These are phyloP conservation scores for Zea luxurians DNA, from an alignment of 176 grass and related monocot species.

Conservation along the genomic window DNA sequence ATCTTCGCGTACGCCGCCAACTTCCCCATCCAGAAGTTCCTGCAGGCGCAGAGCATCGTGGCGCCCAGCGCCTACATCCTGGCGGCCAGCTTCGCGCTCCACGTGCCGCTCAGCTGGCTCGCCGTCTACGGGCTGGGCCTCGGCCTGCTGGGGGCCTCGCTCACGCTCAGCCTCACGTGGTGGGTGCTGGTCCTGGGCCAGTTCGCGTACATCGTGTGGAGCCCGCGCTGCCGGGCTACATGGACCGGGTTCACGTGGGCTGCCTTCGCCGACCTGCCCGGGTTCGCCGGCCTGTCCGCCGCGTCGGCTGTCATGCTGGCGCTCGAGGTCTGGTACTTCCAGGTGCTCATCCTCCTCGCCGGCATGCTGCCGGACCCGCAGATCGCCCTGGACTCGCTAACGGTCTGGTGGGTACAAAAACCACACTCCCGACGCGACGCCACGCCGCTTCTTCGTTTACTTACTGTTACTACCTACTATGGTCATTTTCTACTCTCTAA, in stretches of 20 bases:
- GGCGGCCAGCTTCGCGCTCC: constrained; percentile 47
- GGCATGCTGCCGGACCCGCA: constrained; percentile 76
- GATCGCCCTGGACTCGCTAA: constrained; percentile 76
- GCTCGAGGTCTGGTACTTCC: constrained; percentile 93
- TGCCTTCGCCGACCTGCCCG: constrained; percentile 65
- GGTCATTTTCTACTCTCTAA: background rate
- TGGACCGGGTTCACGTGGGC: constrained; percentile 87
- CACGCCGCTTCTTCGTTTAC: too few relatives aligned
- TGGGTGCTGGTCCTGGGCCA: constrained; percentile 64
- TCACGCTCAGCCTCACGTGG: constrained; percentile 78
- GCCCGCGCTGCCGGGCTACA: constrained; percentile 54
- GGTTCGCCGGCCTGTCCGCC: constrained; percentile 62
- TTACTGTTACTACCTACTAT: background rate
- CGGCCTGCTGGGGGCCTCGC: constrained; percentile 71
- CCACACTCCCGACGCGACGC: too few relatives aligned
- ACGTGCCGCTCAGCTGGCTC: constrained; percentile 69
- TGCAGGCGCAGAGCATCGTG: constrained; percentile 92
- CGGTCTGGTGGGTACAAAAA: constrained; percentile 59
- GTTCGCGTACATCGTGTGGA: constrained; percentile 76
- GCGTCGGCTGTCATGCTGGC: constrained; percentile 91
- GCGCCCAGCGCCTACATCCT: constrained; percentile 88
- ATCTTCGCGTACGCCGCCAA: constrained; percentile 89
- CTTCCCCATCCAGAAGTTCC: constrained; percentile 90
- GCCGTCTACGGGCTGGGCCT: constrained; percentile 55
- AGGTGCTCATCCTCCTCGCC: constrained; percentile 84